These are phyloP conservation scores for Fusarium sulawesiense DNA, from an alignment of 2,329 filamentous ascomycete species.

Conservation along the genomic window DNA sequence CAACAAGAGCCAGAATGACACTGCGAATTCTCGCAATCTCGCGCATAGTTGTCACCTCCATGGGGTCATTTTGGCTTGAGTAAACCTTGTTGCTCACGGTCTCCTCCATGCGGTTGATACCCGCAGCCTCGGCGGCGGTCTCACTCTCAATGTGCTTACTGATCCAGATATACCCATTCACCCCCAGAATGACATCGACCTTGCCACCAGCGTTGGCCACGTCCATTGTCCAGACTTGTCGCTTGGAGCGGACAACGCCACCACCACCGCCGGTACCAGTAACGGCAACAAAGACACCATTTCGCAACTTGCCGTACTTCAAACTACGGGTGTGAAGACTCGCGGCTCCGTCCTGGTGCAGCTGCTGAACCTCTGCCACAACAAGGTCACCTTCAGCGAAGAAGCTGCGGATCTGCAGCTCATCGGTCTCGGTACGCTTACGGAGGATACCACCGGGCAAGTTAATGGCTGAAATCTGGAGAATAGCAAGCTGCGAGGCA, in stretches of 20 bases:
- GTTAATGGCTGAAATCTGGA: constrained; percentile 92
- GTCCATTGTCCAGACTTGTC: constrained; percentile 89
- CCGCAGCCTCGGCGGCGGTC: constrained; percentile 59
- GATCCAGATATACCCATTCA: constrained; percentile 98
- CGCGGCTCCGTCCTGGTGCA: constrained; percentile 87
- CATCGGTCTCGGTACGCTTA: constrained; percentile 92
- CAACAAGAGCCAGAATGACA: constrained; percentile 84
- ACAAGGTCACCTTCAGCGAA: constrained; percentile 95
- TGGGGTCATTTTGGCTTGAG: constrained; percentile 92
- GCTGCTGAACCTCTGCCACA: constrained; percentile 91
- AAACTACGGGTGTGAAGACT: constrained; percentile 89
- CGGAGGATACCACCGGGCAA: constrained; percentile 92
- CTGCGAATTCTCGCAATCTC: constrained; percentile 89
- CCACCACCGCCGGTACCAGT: constrained; percentile 85
- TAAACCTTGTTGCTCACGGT: constrained; percentile 87
- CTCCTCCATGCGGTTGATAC: constrained; percentile 89
- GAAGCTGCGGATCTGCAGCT: constrained; percentile 96
- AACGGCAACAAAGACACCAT: constrained; percentile 89
- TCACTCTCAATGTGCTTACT: constrained; percentile 80
- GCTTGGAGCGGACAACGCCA: constrained; percentile 83
- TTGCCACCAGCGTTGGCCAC: constrained; percentile 66
- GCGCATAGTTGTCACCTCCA: constrained; percentile 78
- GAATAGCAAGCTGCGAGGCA: constrained; percentile 83
- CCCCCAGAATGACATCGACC: constrained; percentile 88
- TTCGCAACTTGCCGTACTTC: constrained; percentile 95